Percentiles rank a stretch among this genome's conserved stretches.
Evolutionary conservation across 1,284 basidiomycete species (phyloP).

Genomic region (Leccinum fuscescens): DNA sequence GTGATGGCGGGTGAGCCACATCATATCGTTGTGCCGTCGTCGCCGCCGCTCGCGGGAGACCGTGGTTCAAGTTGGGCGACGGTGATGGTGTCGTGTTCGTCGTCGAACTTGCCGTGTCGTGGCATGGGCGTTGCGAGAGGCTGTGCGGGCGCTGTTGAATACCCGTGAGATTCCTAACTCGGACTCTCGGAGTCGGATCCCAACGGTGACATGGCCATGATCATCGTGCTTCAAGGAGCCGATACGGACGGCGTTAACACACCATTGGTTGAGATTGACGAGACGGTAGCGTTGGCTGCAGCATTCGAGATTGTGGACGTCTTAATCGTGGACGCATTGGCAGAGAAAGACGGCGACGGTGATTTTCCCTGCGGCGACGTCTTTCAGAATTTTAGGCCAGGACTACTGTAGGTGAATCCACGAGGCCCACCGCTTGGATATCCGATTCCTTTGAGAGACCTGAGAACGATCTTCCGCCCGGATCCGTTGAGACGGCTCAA

Average conservation of each 20-base stretch:
- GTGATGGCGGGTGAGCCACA: no score
- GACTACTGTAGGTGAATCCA: constrained; percentile 41
- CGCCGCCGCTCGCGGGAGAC: no score
- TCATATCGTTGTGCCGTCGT: no score
- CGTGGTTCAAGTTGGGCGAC: no score
- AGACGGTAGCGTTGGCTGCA: constrained; percentile 47
- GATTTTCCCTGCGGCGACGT: constrained; percentile 63
- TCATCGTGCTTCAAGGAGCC: constrained; percentile 36
- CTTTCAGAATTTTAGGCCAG: constrained; percentile 67
- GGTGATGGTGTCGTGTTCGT: no score
- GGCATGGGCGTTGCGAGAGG: no score
- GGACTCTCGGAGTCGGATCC: constrained; percentile 41
- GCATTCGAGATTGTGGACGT: constrained; percentile 47
- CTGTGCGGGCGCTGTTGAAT: no score
- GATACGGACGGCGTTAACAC: constrained; percentile 61
- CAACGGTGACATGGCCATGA: constrained; percentile 50
- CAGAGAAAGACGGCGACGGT: constrained; percentile 55
- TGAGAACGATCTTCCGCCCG: constrained; percentile 49
- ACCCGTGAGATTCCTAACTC: no score
- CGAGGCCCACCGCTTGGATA: constrained; percentile 26
- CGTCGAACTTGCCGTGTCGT: no score
- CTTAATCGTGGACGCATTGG: constrained; percentile 37
- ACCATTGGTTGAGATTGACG: constrained; percentile 47
- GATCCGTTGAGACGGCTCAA: constrained; percentile 52
- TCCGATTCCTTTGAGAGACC: constrained; percentile 58